Evolutionary conservation across 164 flowering plant genomes (phyloP).

Genomic region (Chimonanthus salicifolius): DNA sequence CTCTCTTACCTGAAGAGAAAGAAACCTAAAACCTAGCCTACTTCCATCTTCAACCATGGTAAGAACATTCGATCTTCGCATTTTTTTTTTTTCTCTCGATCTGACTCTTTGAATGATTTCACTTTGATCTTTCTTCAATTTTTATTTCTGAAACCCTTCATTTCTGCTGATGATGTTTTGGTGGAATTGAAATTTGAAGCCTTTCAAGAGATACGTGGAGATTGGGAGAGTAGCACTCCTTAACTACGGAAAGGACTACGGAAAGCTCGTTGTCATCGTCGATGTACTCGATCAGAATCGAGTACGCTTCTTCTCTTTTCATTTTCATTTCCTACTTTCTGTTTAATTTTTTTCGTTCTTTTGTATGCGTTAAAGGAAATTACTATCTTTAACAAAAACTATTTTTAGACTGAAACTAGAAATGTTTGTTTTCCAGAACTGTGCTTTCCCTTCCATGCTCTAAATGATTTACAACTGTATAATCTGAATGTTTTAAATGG

Average conservation of each 20-base stretch:
- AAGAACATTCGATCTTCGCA: neutral
- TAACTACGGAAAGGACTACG: constrained; percentile 20
- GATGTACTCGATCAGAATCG: constrained; percentile 19
- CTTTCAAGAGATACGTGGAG: constrained; percentile 21
- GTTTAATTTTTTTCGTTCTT: neutral
- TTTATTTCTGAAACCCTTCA: neutral
- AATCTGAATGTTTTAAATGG: too few species aligned
- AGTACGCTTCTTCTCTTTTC: neutral
- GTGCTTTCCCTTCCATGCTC: too few species aligned
- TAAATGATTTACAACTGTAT: too few species aligned
- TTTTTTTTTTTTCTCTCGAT: neutral
- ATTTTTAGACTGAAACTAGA: too few species aligned
- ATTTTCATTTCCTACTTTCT: neutral
- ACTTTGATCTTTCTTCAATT: neutral
- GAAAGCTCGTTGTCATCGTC: constrained; percentile 21
- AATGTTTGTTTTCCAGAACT: too few species aligned
- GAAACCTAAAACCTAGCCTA: neutral
- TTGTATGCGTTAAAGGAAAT: too few species aligned
- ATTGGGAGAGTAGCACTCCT: constrained; percentile 22
- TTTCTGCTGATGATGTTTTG: neutral
- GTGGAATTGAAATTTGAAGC: constrained; percentile 6
- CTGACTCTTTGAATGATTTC: neutral
- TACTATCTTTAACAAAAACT: too few species aligned
- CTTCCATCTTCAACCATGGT: neutral
- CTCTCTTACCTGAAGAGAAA: neutral